Base-by-base conservation (phyloP, 164 flowering plant genomes). In the Berberis vulgaris region DNA sequence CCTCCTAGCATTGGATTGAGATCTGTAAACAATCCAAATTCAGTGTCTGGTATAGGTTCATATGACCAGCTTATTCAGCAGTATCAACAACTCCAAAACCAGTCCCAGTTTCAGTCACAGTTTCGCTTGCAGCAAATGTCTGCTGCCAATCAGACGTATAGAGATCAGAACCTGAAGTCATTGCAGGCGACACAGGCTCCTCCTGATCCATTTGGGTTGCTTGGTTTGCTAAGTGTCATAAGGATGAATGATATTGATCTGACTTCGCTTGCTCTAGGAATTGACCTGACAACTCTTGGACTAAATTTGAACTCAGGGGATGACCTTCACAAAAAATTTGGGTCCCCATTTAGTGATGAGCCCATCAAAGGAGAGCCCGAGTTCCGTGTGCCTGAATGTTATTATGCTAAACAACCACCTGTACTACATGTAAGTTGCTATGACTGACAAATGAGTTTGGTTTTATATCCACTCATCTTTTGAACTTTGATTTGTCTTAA, bases 291-390 rank as follows among this genome's bases (percentile, higher is more conserved):
- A 39, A 91, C 94, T 1, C 83, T 91, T 45, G 99, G 99, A 26
- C 70, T 95, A 62, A 91, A 89, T 68, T 78, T 95, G 77, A 89
- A 86, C 76, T 86, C 96, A n/a, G 39, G 83, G 1, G 97, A 91
- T 60, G 83, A 86, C 75, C 89, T 95, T 13, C 84, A 91, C 73
- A 88, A 89, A 75, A 85, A 91, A 40, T 95, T 95, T 76, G 89
- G 82, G 58, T 91, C 99, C 42, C 97, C 97, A 46, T 95, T 96
- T 97, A 86, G 97, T 49, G 94, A 91, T 65, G 94, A 86, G 66
- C 97, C 97, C 56, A 82, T 86, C 46, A 91, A 89, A 73, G 97
- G 97, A 58, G 97, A 89, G 12, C 92, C 89, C 26, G 97, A 95
- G 71, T 89, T 83, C 67, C 74, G 62, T 54, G 87, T 91, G 69